Evolutionary conservation across 73 alveolate species (phyloP).

Genomic region (Loxodes magnus): DNA sequence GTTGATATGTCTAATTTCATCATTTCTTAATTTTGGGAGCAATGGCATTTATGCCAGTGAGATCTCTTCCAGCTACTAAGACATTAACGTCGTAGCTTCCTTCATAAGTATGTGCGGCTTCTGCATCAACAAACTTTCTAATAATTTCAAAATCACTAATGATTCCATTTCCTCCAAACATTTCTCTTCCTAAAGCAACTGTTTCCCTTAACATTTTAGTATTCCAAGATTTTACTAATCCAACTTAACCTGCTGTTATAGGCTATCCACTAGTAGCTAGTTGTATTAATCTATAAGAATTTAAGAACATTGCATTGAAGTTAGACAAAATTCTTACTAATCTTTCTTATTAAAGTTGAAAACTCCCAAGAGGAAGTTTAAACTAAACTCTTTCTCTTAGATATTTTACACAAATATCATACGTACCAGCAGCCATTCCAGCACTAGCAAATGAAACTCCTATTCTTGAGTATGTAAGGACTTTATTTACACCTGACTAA

Average conservation of each 20-base stretch:
- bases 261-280: not conserved
- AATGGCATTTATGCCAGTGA: slow-evolving; percentile 57
- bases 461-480: slow-evolving; percentile 18
- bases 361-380: slow-evolving; percentile 17
- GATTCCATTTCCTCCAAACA: slow-evolving; percentile 79
- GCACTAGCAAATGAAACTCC: slow-evolving; percentile 22
- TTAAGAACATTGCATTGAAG: not conserved
- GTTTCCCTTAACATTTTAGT: slow-evolving; percentile 48
- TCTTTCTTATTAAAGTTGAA: slow-evolving; percentile 21
- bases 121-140: slow-evolving; percentile 61
- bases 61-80: slow-evolving; percentile 55
- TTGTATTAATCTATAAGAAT: not conserved
- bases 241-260: slow-evolving; percentile 63
- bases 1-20: no score
- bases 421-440: slow-evolving; percentile 45
- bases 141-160: slow-evolving; percentile 51
- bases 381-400: slow-evolving; percentile 17
- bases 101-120: slow-evolving; percentile 69
- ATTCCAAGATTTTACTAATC: slow-evolving; percentile 49
- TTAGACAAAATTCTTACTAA: slow-evolving; percentile 3
- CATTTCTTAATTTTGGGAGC: no score
- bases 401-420: slow-evolving; percentile 29
- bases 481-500: slow-evolving; percentile 26
- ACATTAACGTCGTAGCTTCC: slow-evolving; percentile 66
- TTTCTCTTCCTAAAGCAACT: slow-evolving; percentile 56